Evolutionary conservation across 805 yeast species (phyloP).

Genomic region (Suhomyces sp.): DNA sequence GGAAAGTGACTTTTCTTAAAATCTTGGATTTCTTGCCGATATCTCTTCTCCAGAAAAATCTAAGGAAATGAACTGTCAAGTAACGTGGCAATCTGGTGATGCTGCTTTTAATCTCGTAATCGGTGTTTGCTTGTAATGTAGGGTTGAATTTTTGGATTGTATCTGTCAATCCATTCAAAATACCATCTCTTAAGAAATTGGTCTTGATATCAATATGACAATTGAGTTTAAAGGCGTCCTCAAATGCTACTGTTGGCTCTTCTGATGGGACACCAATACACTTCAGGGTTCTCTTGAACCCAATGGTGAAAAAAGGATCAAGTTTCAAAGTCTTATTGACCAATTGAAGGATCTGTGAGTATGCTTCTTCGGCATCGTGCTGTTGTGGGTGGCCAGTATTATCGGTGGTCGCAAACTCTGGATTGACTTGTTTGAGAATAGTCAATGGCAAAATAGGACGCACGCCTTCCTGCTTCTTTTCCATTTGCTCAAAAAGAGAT

Average conservation of each 20-base stretch:
- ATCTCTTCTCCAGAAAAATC: constrained; percentile 95
- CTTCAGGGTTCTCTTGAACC: constrained; percentile 59
- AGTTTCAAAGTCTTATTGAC: constrained; percentile 49
- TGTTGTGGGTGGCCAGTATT: constrained; percentile 74
- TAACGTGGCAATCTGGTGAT: constrained; percentile 82
- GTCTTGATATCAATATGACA: constrained; percentile 87
- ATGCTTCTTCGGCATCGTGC: constrained; percentile 98
- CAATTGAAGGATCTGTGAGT: constrained; percentile 66
- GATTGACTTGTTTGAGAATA: constrained; percentile 63
- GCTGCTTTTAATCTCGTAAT: constrained; percentile 56
- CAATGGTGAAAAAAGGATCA: constrained; percentile 60
- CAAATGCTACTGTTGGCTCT: constrained; percentile 20
- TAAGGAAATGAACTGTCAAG: constrained; percentile 85
- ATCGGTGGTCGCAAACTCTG: constrained; percentile 86
- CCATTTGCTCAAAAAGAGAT: constrained; percentile 45
- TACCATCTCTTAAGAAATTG: constrained; percentile 85
- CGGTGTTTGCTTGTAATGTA: constrained; percentile 66
- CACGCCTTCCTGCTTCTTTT: constrained; percentile 44
- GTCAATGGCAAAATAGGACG: constrained; percentile 69
- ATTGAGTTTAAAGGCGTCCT: constrained; percentile 69
- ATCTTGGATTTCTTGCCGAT: constrained; percentile 89
- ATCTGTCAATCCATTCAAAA: constrained; percentile 71
- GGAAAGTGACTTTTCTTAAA: constrained; percentile 90
- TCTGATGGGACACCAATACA: constrained; percentile 51
- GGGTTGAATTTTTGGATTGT: constrained; percentile 73